Evolutionary conservation across 169 alveolate genomes (phyloP).

Genomic region (Eimeria necatrix): DNA sequence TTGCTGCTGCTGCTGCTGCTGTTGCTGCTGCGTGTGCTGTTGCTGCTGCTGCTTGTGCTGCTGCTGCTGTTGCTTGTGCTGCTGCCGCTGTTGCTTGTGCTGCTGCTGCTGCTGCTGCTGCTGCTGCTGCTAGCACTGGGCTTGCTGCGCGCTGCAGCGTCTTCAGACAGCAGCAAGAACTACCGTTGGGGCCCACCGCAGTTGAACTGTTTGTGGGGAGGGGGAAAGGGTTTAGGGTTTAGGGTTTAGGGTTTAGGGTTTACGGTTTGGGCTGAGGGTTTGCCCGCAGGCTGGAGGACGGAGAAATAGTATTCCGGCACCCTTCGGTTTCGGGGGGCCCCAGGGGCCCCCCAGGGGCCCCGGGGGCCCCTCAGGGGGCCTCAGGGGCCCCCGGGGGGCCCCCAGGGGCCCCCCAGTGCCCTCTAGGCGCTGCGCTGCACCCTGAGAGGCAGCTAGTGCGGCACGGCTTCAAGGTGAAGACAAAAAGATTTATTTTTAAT

Average conservation of each 20-base stretch:
- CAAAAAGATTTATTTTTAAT: neutral
- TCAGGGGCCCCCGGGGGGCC: neutral
- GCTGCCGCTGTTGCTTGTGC: neutral
- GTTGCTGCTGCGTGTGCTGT: conserved; percentile 1
- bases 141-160: too few relatives aligned
- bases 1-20: conserved; percentile 28
- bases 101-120: neutral
- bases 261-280: neutral
- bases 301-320: neutral
- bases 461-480: conserved; percentile 74
- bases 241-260: conserved; percentile 56
- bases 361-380: conserved; percentile 38
- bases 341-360: neutral
- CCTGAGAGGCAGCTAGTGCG: conserved; percentile 59
- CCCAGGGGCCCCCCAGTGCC: neutral
- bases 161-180: too few relatives aligned
- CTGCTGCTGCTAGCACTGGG: too few relatives aligned
- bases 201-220: neutral
- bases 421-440: conserved; percentile 61
- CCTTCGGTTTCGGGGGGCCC: neutral
- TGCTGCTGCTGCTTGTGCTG: neutral
- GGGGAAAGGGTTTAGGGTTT: conserved; percentile 11
- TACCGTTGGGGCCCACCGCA: neutral
- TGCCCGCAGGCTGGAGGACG: conserved; percentile 16
- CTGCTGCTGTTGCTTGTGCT: neutral